Conservation (phyloP, 2,329 filamentous ascomycete species). For the Camillea tinctor region DNA sequence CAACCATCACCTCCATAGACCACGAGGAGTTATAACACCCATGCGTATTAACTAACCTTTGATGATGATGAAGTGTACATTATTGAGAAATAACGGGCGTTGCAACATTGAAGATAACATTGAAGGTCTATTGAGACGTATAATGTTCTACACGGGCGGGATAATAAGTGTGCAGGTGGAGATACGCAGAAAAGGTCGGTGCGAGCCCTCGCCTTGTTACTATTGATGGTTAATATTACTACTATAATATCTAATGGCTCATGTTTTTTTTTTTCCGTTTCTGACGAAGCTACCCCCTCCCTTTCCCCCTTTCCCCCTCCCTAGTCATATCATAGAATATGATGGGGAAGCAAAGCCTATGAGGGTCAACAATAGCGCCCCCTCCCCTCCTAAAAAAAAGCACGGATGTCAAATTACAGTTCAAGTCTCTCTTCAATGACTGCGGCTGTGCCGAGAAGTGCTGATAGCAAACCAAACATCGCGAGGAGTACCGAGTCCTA, state of each 20-base stretch:
- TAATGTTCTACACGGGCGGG: not conserved
- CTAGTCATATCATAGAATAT: too few species aligned
- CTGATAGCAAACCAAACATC: slow-evolving; percentile 64
- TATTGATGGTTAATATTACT: not conserved
- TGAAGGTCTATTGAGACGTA: slow-evolving; percentile 4
- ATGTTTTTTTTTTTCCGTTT: slow-evolving; percentile 11
- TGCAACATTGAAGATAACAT: not conserved
- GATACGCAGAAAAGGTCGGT: slow-evolving; percentile 8
- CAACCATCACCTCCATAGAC: slow-evolving; percentile 19
- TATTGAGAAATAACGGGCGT: slow-evolving; percentile 4
- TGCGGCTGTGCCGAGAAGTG: slow-evolving; percentile 99
- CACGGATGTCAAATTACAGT: slow-evolving; percentile 99
- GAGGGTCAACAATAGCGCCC: too few species aligned
- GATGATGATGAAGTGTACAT: slow-evolving; percentile 20
- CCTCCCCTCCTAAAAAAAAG: too few species aligned
- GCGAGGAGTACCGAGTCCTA: slow-evolving; percentile 35
- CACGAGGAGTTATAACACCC: slow-evolving; percentile 30
- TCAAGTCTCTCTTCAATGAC: slow-evolving; percentile 70
- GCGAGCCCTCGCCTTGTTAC: not conserved
- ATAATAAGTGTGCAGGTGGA: slow-evolving; percentile 1
- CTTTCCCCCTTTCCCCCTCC: not conserved
- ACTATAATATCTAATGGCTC: not conserved
- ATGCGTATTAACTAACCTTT: slow-evolving; percentile 7
- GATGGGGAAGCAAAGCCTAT: too few species aligned
- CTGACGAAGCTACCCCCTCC: not conserved